Evolutionary conservation across 169 alveolate species (phyloP).

Genomic region (Plasmodium gallinaceum): DNA sequence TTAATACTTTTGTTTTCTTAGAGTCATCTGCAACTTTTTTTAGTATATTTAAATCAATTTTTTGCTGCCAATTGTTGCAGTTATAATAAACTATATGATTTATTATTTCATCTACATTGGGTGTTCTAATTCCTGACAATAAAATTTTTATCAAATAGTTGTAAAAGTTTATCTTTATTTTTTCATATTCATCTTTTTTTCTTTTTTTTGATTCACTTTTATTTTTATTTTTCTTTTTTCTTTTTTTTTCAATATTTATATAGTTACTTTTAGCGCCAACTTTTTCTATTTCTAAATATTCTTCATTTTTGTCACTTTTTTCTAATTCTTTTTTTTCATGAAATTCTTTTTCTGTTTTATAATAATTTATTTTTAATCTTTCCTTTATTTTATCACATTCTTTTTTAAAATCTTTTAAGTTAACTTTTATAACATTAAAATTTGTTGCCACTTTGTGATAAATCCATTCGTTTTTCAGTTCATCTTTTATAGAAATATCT

Average conservation of each 20-base stretch:
- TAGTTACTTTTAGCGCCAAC: background rate
- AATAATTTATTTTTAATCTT: slow-evolving; percentile 1
- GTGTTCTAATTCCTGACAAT: slow-evolving; percentile 56
- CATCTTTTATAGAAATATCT: slow-evolving; percentile 46
- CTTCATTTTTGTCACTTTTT: background rate
- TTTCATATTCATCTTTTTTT: slow-evolving; percentile 3
- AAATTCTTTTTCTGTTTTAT: background rate
- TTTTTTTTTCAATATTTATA: background rate
- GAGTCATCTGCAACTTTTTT: slow-evolving; percentile 22
- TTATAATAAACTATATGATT: slow-evolving; percentile 49
- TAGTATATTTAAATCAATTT: slow-evolving; percentile 34
- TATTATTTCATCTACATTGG: slow-evolving; percentile 39
- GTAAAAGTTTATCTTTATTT: background rate
- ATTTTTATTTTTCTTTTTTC: background rate
- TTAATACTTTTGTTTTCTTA: slow-evolving; percentile 16
- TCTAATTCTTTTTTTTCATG: background rate
- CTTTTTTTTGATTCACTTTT: background rate
- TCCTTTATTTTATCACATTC: slow-evolving; percentile 62
- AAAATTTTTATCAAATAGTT: slow-evolving; percentile 26
- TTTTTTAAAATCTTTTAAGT: slow-evolving; percentile 90
- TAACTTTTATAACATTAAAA: slow-evolving; percentile 11
- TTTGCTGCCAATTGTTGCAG: slow-evolving; percentile 62
- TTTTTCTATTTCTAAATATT: background rate
- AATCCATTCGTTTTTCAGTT: slow-evolving; percentile 44
- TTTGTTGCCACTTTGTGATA: slow-evolving; percentile 12